Conservation (phyloP, 176 grass and related monocot species). For the Pontederia paniculata region DNA sequence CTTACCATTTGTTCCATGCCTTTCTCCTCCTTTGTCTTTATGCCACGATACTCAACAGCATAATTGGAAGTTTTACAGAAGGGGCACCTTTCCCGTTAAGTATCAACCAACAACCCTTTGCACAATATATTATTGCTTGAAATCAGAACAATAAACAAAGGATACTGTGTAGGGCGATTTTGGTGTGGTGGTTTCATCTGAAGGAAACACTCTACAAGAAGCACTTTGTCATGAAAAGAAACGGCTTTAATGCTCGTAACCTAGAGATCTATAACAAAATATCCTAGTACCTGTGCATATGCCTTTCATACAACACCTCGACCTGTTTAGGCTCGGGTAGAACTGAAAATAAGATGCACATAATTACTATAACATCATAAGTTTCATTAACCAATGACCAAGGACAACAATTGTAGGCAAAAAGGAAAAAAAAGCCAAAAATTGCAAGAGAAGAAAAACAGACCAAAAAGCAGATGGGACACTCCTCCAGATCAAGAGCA, state of each 20-base stretch:
- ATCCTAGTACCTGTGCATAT: constrained; percentile 85
- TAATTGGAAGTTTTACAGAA: constrained; percentile 84
- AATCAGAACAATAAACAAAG: constrained; percentile 18
- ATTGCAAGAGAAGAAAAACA: not conserved
- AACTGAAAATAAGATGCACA: constrained; percentile 31
- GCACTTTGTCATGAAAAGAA: constrained; percentile 2
- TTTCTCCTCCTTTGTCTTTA: constrained; percentile 82
- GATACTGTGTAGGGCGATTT: constrained; percentile 68
- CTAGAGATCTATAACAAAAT: constrained; percentile 8
- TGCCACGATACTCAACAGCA: constrained; percentile 65
- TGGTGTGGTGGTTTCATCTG: constrained; percentile 66
- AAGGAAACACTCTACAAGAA: constrained; percentile 90
- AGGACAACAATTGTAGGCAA: not conserved
- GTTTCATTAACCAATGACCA: not conserved
- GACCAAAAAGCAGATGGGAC: constrained; percentile 99
- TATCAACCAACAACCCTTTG: constrained; percentile 17
- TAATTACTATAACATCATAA: constrained; percentile 11
- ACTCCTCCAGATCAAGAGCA: constrained; percentile 65
- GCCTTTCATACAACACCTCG: constrained; percentile 92
- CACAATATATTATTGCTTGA: constrained; percentile 3
- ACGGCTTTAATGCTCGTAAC: not conserved
- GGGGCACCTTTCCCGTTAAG: constrained; percentile 61
- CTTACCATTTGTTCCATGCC: constrained; percentile 79
- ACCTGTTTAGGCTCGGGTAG: constrained; percentile 96
- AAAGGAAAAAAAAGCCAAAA: constrained; percentile 1